A percentile compares a stretch with the other conserved stretches of the same genome.
Evolutionary conservation across 495 filamentous ascomycete genomes (phyloP).

Genomic region (Penicillium cosmopolitanum): DNA sequence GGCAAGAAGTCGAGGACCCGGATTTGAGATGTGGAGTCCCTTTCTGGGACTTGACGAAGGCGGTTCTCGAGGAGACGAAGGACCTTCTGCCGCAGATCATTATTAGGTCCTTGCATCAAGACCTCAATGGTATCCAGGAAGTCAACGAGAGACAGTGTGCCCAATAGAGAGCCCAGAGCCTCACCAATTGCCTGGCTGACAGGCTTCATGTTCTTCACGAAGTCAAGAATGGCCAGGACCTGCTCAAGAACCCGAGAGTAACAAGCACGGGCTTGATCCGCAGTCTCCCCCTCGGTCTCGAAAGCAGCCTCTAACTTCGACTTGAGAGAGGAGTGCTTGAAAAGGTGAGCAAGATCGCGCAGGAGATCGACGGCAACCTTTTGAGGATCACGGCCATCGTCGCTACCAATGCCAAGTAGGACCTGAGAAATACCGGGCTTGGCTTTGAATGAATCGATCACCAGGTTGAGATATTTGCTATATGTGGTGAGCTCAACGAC

Average conservation of each 20-base stretch:
- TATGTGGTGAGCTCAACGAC: constrained; percentile 69
- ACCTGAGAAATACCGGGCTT: constrained; percentile 69
- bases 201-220: constrained; percentile 59
- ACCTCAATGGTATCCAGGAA: constrained; percentile 83
- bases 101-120: constrained; percentile 71
- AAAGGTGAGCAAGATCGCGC: constrained; percentile 44
- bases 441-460: constrained; percentile 71
- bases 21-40: constrained; percentile 64
- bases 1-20: constrained; percentile 79
- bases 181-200: constrained; percentile 68
- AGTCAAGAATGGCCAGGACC: constrained; percentile 62
- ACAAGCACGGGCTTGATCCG: constrained; percentile 62
- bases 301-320: constrained; percentile 45
- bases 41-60: constrained; percentile 67
- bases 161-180: constrained; percentile 72
- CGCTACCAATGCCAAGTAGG: constrained; percentile 67
- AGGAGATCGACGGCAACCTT: constrained; percentile 67
- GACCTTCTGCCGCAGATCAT: constrained; percentile 75
- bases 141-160: constrained; percentile 78
- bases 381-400: constrained; percentile 60
- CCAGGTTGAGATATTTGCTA: constrained; percentile 70
- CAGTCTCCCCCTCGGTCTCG: constrained; percentile 45
- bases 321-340: constrained; percentile 50
- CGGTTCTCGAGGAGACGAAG: constrained; percentile 77
- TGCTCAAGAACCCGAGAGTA: constrained; percentile 75